Evolutionary conservation across 202 grass and related monocot species (phyloP), one percentile per base, ranked within the genome.

Genomic region (Zoysia matrella): DNA sequence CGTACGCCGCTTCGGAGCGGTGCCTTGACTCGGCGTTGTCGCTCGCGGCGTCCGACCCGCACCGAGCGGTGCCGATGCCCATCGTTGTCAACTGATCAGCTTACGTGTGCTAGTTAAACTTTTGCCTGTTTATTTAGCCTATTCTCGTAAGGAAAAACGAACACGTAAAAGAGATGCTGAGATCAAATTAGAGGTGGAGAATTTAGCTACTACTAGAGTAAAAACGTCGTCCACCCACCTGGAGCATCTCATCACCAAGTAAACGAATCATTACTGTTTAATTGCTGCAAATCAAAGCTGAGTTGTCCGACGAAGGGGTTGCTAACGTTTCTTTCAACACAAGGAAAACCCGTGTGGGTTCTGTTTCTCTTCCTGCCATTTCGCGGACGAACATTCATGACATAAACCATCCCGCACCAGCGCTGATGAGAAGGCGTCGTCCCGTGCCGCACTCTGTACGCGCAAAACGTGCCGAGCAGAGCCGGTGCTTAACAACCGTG

Each of bases 261-360:
- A 18, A 56, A 1, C 8, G 7, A 12, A 63, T 69, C 54, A 11
- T 83, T 39, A 69, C 54, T 4, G 47, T 8, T 41, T 16, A 52
- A 7, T 16, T 30, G 44, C 6, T 14, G 44, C 8, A 13, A 10
- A 47, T 11, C 22, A 8, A 3, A 15, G 45, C 70, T 62, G 75
- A 74, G 70, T 14, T 74, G 69, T 55, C 11, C 64, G 22, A 30
- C 22, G 22, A 30, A 30, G 22, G 22, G 22, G 22, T 30, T 30
- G 22, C 22, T 30, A 57, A 10, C 44, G 87, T 89, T 77, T 60
- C 87, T 89, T 89, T 77, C 87, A 39, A 76, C 77, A 72, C 77
- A 81, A 69, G 87, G 53, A 76, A 81, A 60, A 12, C 30, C 6
- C 58, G 54, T 57, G 72, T 60, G 81, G 86, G 43, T 7, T 52